Base-by-base conservation (phyloP, 1,284 basidiomycete species). In the Neolentinus lepideus region DNA sequence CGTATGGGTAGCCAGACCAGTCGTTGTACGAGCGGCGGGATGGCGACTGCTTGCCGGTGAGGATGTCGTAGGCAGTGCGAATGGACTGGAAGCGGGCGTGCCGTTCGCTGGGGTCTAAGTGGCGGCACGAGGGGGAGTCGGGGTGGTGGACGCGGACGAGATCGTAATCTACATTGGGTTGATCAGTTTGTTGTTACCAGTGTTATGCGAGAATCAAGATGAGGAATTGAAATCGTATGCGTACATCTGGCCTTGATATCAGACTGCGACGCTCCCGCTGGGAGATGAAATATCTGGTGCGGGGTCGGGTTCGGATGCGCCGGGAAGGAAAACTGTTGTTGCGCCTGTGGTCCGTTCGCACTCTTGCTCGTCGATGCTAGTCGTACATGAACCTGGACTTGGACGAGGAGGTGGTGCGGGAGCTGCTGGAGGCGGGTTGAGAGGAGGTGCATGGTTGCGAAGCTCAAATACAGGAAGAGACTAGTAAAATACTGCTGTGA, bases 91-190 rank as follows among this genome's bases (percentile, higher is more conserved):
- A 82, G 12, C 72, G 75, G 3, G 70, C 64, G 55, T 75, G 77
- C 12, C 74, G 72, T 36, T 73, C 63, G 10, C 66, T 57, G 1
- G 73, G 58, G 12, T 73, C 59, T 6, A 75, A 54, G 46, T 60
- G 58, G 25, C 70, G 68, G 25, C 64, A 66, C 1, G 60, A 62
- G 2, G 68, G 67, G 2, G 71, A 70, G 58, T 81, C 80, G 4
- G 79, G 79, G 59, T 81, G 79, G 60, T 81, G 72, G 51, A 69
- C 60, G n/a, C 77, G 76, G 43, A 78, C 80, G 38, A 81, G 75
- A 35, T 81, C 78, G 58, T 77, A 80, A 62, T 81, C 80, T 81
- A 58, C 29, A 12, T 4, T 35, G 22, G 14, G 35, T 24, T 12
- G 26, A 11, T 21, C 35, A 9, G 12, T 22, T 29, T 31, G n/a